Evolutionary conservation across 1,139 yeast species (phyloP), one percentile per base, ranked within the genome.

Genomic region (Pichia sp.): DNA sequence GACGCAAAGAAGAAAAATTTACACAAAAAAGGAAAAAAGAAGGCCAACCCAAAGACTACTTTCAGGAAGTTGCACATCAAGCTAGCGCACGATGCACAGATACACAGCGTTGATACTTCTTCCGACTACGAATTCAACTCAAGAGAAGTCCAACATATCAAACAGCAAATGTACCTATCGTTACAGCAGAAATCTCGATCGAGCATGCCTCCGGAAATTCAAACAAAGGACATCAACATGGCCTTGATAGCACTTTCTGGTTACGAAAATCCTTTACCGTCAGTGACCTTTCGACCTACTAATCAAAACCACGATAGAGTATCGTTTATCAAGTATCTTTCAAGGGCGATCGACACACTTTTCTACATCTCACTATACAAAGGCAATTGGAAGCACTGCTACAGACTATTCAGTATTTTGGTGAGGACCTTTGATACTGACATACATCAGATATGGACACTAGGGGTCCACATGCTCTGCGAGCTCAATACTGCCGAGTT

Each of bases 391-490:
- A 60, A 64, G 8, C 48, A 70, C 16, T 84, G 86, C 0, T 80
- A 79, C 59, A 73, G 73, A 51, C 66, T 79, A n/a, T 80, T 80
- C 58, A 66, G 79, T 21, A 53, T 78, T 2, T 59, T 84, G 36
- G 64, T 82, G 1, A 63, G 84, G 49, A 62, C 78, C 1, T 78
- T 78, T 1, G 65, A 66, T 1, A 72, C 79, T 4, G 87, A 83
- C 62, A 62, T 82, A 2, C 68, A 81, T 54, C 67, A 75, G 1
- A 64, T 83, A 9, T 83, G 89, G 88, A 78, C 84, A 0, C 46
- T 82, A 1, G 88, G 86, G 0, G 66, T 80, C 3, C 75, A 73
- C 47, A 71, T 78, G 9, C 57, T 78, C 21, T 53, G 55, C 21
- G 52, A 62, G 28, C 41, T 64, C 36, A 63, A 61, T 48, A 60